Evolutionary conservation across 768 basidiomycete species (phyloP), one percentile per base, ranked within the genome.

Genomic region (Podaxis pistillaris): DNA sequence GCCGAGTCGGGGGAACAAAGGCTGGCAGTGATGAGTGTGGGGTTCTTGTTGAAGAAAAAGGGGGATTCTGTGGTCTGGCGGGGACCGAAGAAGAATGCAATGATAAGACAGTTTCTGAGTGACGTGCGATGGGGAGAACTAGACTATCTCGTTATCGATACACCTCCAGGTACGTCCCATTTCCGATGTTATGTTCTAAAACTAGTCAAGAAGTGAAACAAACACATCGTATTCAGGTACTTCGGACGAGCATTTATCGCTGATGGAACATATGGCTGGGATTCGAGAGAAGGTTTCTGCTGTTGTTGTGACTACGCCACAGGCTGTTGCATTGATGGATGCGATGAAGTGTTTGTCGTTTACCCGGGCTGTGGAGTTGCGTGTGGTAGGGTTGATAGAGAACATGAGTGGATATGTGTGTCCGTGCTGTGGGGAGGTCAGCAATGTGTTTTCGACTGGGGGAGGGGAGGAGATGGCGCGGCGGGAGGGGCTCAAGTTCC

Each of bases 371-470:
- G 91, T 95, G 66, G 83, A 85, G 56, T 79, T 98, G 12, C 94
- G 90, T 13, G 88, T 99, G 38, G 78, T 96, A 60, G 97, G 97
- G 8, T 74, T 99, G 55, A 88, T 99, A 68, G 97, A 98, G 73
- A 99, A 98, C 77, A 98, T 98, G 97, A 92, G 93, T 66, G 97
- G 97, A 55, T 98, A 97, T 76, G 91, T 90, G 19, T 98, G 96
- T 71, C 97, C 97, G 50, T 97, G 96, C 72, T 98, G 97, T 72
- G 93, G 93, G 15, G 96, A 98, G 74, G 80, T 98, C 67, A 93
- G 88, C 78, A 93, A 96, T 73, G 86, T 97, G 58, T 99, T 98
- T 74, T 97, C 95, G 7, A 90, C 87, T 3, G 94, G 94, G 15
- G 97, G 97, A 1, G 97, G 96, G 1, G 86, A 89, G 74, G 90